A percentile compares a stretch with the other conserved stretches of the same genome.
Conservation (phyloP, 2,329 filamentous ascomycete species). For the Xenoacremonium recifei region DNA sequence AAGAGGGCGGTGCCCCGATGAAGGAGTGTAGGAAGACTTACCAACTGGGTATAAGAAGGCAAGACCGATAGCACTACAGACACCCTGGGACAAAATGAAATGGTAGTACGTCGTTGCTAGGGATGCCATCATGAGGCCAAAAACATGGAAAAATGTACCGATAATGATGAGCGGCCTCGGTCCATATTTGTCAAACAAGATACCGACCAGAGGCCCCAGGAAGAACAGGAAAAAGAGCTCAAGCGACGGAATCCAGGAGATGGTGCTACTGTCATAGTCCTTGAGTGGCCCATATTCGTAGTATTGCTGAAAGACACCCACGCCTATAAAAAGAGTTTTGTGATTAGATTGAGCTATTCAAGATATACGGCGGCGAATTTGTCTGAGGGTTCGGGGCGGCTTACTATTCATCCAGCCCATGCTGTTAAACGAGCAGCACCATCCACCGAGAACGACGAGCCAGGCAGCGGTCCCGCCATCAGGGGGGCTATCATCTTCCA, state of each 20-base stretch:
- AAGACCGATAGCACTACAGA: neutral
- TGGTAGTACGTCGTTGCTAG: neutral
- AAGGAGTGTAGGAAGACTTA: neutral
- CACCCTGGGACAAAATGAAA: neutral
- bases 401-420: constrained; percentile 30
- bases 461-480: constrained; percentile 26
- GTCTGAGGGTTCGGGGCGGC: neutral
- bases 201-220: neutral
- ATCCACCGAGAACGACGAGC: constrained; percentile 29
- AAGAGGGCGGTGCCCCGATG: too few species aligned
- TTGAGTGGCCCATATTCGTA: constrained; percentile 44
- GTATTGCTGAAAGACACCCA: constrained; percentile 52
- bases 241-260: neutral
- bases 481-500: constrained; percentile 3
- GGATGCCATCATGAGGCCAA: neutral
- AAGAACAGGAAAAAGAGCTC: neutral
- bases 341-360: too few species aligned
- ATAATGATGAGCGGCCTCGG: neutral
- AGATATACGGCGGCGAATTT: neutral
- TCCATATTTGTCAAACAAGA: neutral
- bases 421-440: constrained; percentile 31
- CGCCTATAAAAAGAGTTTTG: too few species aligned
- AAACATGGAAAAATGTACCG: neutral
- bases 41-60: neutral
- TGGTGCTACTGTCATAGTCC: neutral